phyloP scores from a whole-genome alignment of 106 monocot species.

The Dendrobium catenatum region DNA sequence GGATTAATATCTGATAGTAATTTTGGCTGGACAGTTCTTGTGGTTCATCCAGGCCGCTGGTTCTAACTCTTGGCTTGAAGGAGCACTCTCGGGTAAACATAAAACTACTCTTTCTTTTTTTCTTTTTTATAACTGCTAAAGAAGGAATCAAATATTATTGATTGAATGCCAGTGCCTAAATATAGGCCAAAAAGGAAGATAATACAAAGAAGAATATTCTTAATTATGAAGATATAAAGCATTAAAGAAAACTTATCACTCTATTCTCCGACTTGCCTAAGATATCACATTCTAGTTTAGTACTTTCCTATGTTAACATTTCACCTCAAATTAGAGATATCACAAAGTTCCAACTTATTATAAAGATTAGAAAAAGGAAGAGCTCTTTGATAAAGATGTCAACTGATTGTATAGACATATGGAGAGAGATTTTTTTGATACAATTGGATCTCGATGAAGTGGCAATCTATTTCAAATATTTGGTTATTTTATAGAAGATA shows the following conservation, averaged over 20 bases:
- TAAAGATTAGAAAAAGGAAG: neutral
- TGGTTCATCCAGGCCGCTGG: constrained; percentile 5
- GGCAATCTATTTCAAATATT: too few relatives aligned
- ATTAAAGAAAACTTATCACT: neutral
- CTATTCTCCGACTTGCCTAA: neutral
- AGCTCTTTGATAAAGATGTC: too few relatives aligned
- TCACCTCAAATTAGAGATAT: neutral
- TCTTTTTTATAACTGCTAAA: neutral
- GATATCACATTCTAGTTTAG: neutral
- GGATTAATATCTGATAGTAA: neutral
- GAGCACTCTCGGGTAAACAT: constrained; percentile 5
- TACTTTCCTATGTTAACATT: neutral
- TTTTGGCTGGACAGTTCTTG: neutral
- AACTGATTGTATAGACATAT: too few relatives aligned
- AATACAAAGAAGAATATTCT: neutral
- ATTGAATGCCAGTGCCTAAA: neutral
- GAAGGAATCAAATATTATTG: neutral
- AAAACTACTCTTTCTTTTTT: neutral
- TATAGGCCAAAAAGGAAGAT: neutral
- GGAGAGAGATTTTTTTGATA: too few relatives aligned
- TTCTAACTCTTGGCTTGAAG: constrained; percentile 7
- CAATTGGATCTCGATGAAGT: too few relatives aligned
- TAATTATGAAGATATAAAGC: neutral
- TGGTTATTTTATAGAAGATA: too few relatives aligned
- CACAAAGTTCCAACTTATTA: neutral